Evolutionary conservation across 1,139 yeast genomes (phyloP).

Genomic region (Scheffersomyces titani): DNA sequence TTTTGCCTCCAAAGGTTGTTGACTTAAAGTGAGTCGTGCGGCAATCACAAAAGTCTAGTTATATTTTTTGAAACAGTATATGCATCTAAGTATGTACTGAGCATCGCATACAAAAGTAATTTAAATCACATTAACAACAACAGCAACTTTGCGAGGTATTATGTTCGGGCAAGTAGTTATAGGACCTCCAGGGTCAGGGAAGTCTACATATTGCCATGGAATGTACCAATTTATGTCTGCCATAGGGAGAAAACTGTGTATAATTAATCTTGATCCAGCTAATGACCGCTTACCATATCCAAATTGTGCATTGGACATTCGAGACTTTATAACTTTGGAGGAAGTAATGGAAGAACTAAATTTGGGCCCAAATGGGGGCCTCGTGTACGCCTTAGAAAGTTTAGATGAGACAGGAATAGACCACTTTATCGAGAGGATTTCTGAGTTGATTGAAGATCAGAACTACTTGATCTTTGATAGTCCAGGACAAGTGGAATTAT

Average conservation of each 20-base stretch:
- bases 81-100: not conserved
- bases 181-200: slow-evolving; percentile 98
- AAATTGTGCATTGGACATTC: slow-evolving; percentile 73
- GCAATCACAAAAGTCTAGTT: not conserved
- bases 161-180: slow-evolving; percentile 89
- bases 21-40: not conserved
- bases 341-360: slow-evolving; percentile 85
- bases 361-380: slow-evolving; percentile 93
- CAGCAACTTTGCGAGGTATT: not conserved
- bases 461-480: slow-evolving; percentile 87
- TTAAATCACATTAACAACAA: no score
- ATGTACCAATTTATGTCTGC: slow-evolving; percentile 90
- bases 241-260: slow-evolving; percentile 82
- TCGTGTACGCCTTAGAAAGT: slow-evolving; percentile 84
- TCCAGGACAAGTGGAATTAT: slow-evolving; percentile 55
- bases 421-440: slow-evolving; percentile 59
- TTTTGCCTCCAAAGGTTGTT: not conserved
- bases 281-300: slow-evolving; percentile 83
- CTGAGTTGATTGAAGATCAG: slow-evolving; percentile 55
- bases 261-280: slow-evolving; percentile 92
- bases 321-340: slow-evolving; percentile 84
- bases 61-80: no score
- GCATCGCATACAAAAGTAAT: not conserved
- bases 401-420: slow-evolving; percentile 49
- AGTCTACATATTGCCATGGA: slow-evolving; percentile 92